Conservation (phyloP, 768 basidiomycete genomes). For the Piloderma croceum region DNA sequence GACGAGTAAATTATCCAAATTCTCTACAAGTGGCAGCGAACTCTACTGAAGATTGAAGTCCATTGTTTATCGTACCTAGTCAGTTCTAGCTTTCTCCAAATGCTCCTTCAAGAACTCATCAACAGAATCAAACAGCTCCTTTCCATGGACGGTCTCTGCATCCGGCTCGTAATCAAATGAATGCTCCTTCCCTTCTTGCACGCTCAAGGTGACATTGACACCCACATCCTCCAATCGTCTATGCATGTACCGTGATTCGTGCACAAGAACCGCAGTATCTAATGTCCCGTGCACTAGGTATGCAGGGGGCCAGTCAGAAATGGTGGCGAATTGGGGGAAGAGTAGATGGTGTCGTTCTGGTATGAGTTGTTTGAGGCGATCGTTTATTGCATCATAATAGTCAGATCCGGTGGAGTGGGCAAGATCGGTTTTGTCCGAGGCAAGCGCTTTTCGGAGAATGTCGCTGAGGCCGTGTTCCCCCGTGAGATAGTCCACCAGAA, state of each 20-base stretch:
- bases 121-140: conserved; percentile 32
- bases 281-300: conserved; percentile 42
- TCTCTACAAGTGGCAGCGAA: too few relatives aligned
- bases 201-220: conserved; percentile 30
- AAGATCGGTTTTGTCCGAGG: neutral
- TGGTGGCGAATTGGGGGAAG: conserved; percentile 43
- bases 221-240: conserved; percentile 25
- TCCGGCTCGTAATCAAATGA: conserved; percentile 47
- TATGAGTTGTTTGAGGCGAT: conserved; percentile 12
- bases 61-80: too few relatives aligned
- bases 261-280: conserved; percentile 41
- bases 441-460: conserved; percentile 28
- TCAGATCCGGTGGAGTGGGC: neutral
- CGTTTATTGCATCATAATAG: neutral
- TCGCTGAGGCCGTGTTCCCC: conserved; percentile 34
- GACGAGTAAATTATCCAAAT: too few relatives aligned
- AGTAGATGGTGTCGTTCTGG: conserved; percentile 29
- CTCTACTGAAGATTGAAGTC: too few relatives aligned
- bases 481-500: conserved; percentile 54
- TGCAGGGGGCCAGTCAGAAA: conserved; percentile 38
- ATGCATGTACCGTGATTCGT: conserved; percentile 36
- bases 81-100: too few relatives aligned
- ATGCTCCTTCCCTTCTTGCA: conserved; percentile 44
- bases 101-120: conserved; percentile 32
- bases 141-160: conserved; percentile 37